Base-by-base conservation (phyloP, 495 filamentous ascomycete genomes). In the Thermochaetoides thermophila region DNA sequence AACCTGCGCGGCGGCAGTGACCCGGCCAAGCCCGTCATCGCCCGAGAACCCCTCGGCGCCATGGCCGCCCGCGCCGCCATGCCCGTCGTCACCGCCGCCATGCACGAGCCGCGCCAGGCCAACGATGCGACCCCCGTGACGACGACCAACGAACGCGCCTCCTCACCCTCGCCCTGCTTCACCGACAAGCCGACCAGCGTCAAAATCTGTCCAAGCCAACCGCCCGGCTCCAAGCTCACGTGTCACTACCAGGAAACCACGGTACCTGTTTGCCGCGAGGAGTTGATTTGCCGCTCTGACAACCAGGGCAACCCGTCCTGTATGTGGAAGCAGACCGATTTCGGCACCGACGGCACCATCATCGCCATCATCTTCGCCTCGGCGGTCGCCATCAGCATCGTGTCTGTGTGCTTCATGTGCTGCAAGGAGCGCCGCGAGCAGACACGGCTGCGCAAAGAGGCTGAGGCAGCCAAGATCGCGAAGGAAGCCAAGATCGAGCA, bases 231-330 rank as follows among this genome's bases (percentile, higher is more conserved):
- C 8, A n/a, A n/a, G n/a, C 31, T 28, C n/a, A 29, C 46, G 10
- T 50, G 50, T 32, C 42, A 48, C 12, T 48, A 42, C 5, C 38
- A 57, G 7, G 18, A 50, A 11, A 69, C 65, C 57, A 53, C 44
- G 35, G 31, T 54, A 7, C 60, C 60, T 13, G 28, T 29, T 1
- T 71, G 67, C 55, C 53, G 49, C 15, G 54, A 55, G 12, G 59
- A 50, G n/a, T 43, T 59, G 13, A 46, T 64, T 38, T 71, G 67
- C 61, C 38, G 38, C 28, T 38, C 33, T 9, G 46, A 59, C 47
- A 17, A 10, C 29, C 28, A 48, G 20, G 56, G 60, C 35, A 39
- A 48, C 26, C 37, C 43, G 32, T 37, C 40, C 26, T 70, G 68
- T 60, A 64, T 69, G 56, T 44, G 45, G 39, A 48, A 50, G 22